These are phyloP conservation scores for Fusarium metavorans DNA, from an alignment of 2,329 filamentous ascomycete genomes.

Conservation along the genomic window DNA sequence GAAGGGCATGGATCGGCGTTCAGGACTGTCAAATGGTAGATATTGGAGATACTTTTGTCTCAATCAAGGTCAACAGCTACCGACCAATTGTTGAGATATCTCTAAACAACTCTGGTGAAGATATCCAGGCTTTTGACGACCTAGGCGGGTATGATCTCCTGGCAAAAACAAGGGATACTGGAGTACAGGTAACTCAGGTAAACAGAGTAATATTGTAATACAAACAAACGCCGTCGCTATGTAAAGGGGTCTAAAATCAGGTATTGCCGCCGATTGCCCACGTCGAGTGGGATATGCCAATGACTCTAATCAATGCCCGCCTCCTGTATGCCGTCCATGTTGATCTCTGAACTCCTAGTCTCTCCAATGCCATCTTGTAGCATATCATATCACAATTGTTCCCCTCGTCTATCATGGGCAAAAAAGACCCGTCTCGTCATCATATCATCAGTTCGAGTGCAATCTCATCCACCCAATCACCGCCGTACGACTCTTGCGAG, in stretches of 20 bases:
- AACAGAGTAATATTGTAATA: constrained; percentile 15
- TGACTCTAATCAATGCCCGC: background rate
- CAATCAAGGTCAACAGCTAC: background rate
- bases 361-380: background rate
- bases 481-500: constrained; percentile 55
- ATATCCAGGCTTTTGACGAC: background rate
- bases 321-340: background rate
- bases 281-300: constrained; percentile 12
- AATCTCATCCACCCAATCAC: constrained; percentile 54
- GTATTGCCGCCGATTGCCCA: constrained; percentile 12
- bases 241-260: constrained; percentile 1
- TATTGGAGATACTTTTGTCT: constrained; percentile 4
- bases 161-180: background rate
- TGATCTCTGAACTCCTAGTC: constrained; percentile 13
- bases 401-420: constrained; percentile 3
- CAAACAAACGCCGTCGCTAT: constrained; percentile 32
- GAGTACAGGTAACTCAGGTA: background rate
- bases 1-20: constrained; percentile 37
- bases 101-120: background rate
- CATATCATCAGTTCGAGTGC: constrained; percentile 48
- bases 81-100: background rate
- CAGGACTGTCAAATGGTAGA: constrained; percentile 14
- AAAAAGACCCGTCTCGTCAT: constrained; percentile 20
- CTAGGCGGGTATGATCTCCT: background rate
- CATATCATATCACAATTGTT: background rate